Conservation (phyloP, 1,284 basidiomycete species). For the Microbotryum silenes-acaulis region DNA sequence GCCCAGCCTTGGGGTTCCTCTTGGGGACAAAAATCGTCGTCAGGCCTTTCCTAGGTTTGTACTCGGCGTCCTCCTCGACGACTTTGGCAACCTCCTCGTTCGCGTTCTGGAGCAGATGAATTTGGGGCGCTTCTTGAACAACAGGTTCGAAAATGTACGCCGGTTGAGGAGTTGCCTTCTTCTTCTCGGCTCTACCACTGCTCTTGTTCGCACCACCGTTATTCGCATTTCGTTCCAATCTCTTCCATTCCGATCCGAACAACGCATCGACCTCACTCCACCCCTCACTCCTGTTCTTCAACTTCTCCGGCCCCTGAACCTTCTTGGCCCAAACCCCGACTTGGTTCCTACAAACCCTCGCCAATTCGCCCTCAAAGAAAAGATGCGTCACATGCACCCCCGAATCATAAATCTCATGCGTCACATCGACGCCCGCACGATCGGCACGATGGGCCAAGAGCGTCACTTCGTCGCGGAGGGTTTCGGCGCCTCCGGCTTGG, state of each 20-base stretch:
- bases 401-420: slow-evolving; percentile 14
- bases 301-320: background rate
- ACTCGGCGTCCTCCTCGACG: background rate
- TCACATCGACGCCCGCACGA: slow-evolving; percentile 36
- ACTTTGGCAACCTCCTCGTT: background rate
- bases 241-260: background rate
- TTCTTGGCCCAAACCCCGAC: slow-evolving; percentile 6
- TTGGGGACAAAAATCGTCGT: background rate
- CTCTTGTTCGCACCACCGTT: background rate
- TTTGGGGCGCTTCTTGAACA: background rate
- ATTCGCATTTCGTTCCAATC: background rate
- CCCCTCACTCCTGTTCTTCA: too few relatives aligned
- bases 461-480: slow-evolving; percentile 41
- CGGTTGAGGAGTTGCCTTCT: background rate
- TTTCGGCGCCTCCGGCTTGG: slow-evolving; percentile 41
- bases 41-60: background rate
- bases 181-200: background rate
- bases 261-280: background rate
- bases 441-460: slow-evolving; percentile 41
- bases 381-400: slow-evolving; percentile 20
- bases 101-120: background rate
- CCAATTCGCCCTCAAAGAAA: background rate
- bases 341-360: background rate
- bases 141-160: background rate
- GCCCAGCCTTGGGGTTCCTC: background rate